Base-by-base conservation (phyloP, 1,284 basidiomycete genomes). In the Heterobasidion occidentale region DNA sequence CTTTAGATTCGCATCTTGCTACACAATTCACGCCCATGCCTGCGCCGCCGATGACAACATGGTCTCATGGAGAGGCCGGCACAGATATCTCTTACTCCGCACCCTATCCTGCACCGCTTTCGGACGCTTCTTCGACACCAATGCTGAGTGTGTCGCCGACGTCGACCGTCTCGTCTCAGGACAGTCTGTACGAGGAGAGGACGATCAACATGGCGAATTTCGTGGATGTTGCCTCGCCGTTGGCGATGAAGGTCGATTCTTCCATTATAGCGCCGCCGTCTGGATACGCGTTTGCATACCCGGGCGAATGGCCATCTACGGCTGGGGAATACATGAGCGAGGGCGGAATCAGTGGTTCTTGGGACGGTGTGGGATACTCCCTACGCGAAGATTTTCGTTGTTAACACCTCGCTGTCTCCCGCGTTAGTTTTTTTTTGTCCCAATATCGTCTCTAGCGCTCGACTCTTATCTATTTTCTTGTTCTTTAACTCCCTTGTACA, bases 181-280 rank as follows among this genome's bases (percentile, higher is more conserved):
- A 71, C 49, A 66, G 69, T 35, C 58, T 62, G 36, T 65, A 64
- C 51, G 70, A 70, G 34, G 60, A 58, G 19, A 61, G 70, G 7
- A 71, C 68, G 0, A 63, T 70, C 17, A 68, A 69, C 55, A 65
- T 70, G 65, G 52, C 58, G 9, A 64, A 61, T 36, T 61, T 68
- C 55, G 51, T 62, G 51, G 68, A 69, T 36, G 51, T 67, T 4
- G 57, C 67, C 2, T 60, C 64, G 48, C 59, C 62, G 17, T 59
- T 53, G 11, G 9, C 42, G 44, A 49, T 57, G 47, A 60, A 60
- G 54, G 53, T 46, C 20, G 48, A 14, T 46, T 36, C 33, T 3
- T 33, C 52, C 2, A 36, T 50, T 1, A 46, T 52, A 34, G 19
- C 36, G 60, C 54, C 63, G 48, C 50, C 58, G 42, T 35, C 58